Percentiles rank a stretch among this genome's conserved stretches.
phyloP scores from a whole-genome alignment of 2,329 filamentous ascomycete species.

The Pochonia chlamydosporia region DNA sequence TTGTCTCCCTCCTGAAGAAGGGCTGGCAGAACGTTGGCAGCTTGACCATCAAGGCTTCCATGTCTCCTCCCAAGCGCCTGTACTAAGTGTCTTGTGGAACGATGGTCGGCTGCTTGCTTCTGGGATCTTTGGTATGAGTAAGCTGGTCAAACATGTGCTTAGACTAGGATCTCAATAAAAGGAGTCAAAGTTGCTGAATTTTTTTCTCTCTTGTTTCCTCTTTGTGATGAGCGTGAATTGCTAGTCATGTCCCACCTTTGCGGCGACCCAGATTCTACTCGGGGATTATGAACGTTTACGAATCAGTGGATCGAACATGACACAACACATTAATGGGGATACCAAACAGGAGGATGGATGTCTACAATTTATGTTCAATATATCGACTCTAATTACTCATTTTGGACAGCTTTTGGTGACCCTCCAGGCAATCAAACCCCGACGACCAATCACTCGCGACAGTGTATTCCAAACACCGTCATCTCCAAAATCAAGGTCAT shows the following conservation, averaged over 20 bases:
- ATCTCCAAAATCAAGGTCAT: conserved; percentile 73
- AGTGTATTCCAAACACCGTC: conserved; percentile 72
- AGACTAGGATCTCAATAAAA: conserved; percentile 9
- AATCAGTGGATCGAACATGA: no score
- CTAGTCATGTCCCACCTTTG: no score
- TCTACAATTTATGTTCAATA: background rate
- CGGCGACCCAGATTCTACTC: no score
- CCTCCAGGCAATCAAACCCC: conserved; percentile 57
- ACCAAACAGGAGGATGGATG: background rate
- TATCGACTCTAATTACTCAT: background rate
- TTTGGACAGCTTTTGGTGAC: conserved; percentile 54
- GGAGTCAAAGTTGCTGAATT: conserved; percentile 1
- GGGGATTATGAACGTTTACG: no score
- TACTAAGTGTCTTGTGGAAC: conserved; percentile 61
- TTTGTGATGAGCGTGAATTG: no score
- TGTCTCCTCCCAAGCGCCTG: conserved; percentile 96
- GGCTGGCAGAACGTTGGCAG: conserved; percentile 99
- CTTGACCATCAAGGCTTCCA: conserved; percentile 99
- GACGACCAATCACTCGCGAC: conserved; percentile 57
- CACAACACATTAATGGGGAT: no score
- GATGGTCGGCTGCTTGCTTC: conserved; percentile 13
- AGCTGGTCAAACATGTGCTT: conserved; percentile 3
- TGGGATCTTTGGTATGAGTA: background rate
- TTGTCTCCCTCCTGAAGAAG: conserved; percentile 99
- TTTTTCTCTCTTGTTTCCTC: no score